Evolutionary conservation across 441 rosid genomes (phyloP).

Genomic region (Hypseocharis bilobata): DNA sequence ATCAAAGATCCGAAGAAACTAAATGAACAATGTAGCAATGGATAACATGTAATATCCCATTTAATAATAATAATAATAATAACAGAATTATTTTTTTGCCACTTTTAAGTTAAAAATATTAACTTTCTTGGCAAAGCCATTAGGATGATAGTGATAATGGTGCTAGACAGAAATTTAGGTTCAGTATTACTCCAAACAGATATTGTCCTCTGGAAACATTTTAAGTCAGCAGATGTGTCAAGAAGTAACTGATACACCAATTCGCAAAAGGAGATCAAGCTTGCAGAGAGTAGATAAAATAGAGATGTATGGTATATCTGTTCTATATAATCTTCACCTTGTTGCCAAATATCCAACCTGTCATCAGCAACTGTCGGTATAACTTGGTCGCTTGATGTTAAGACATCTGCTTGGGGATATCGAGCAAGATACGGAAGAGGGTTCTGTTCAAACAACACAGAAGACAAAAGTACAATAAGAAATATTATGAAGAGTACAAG

Average conservation of each 20-base stretch:
- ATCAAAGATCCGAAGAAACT: too few relatives aligned
- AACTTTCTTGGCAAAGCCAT: not conserved
- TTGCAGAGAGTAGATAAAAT: not conserved
- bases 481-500: not conserved
- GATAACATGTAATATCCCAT: too few relatives aligned
- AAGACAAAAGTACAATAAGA: constrained; percentile 15
- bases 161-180: not conserved
- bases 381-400: constrained; percentile 95
- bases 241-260: not conserved
- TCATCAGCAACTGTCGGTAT: constrained; percentile 89
- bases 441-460: constrained; percentile 45
- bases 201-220: not conserved
- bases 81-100: too few relatives aligned
- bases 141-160: not conserved
- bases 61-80: too few relatives aligned
- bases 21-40: too few relatives aligned
- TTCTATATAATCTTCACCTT: constrained; percentile 47
- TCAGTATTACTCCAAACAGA: too few relatives aligned
- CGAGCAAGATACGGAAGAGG: constrained; percentile 95
- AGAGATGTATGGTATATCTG: not conserved
- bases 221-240: not conserved
- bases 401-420: constrained; percentile 84
- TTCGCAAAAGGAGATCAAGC: not conserved
- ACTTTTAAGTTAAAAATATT: not conserved
- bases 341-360: constrained; percentile 89